Conservation (phyloP, 305 asterid species). For the Solanum hybrid region DNA sequence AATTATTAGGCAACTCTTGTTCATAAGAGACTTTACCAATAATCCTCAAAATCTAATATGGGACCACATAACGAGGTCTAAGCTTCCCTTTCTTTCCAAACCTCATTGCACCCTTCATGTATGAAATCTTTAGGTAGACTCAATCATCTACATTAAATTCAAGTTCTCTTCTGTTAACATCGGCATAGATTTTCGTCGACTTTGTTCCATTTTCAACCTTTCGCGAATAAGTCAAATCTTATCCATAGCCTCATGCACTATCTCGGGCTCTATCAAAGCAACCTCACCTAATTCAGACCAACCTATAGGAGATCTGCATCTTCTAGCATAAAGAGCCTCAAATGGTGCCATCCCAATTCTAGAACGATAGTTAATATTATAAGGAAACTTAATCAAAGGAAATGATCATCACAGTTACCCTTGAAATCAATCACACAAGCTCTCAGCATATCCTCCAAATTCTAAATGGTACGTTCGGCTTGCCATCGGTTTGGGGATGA, state of each 20-base stretch:
- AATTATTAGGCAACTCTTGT: background rate
- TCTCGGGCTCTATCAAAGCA: background rate
- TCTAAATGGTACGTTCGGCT: background rate
- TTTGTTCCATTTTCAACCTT: background rate
- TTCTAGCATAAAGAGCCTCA: background rate
- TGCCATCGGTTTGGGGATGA: background rate
- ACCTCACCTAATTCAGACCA: background rate
- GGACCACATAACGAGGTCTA: background rate
- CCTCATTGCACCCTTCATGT: background rate
- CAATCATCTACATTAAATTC: background rate
- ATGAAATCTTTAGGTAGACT: background rate
- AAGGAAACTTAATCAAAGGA: background rate
- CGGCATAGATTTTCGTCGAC: background rate
- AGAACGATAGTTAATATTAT: background rate
- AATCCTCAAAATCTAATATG: background rate
- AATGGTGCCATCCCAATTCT: background rate
- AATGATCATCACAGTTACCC: background rate
- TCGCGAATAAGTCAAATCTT: background rate
- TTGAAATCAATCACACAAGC: background rate
- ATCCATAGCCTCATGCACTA: background rate
- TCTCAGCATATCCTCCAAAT: background rate
- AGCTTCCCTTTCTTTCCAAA: background rate
- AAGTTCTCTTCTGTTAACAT: background rate
- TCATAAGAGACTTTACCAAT: background rate
- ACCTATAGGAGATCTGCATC: background rate